Conservation (phyloP, 139 green algal genomes). For the Dunaliella primolecta region DNA sequence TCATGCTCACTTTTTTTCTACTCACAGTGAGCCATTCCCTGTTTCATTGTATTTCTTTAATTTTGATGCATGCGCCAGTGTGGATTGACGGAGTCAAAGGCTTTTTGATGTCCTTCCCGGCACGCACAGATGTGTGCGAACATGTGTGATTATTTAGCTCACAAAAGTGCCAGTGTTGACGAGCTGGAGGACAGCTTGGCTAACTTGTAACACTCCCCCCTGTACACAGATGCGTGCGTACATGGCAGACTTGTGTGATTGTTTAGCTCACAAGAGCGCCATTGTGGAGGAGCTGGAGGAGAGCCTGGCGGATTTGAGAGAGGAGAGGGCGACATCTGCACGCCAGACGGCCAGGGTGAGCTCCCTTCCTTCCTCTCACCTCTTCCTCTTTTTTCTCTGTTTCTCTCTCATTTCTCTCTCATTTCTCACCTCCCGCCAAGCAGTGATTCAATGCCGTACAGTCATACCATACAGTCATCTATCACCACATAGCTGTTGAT, state of each 20-base stretch:
- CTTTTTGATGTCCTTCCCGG: too few relatives aligned
- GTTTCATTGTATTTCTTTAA: too few relatives aligned
- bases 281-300: constrained; percentile 89
- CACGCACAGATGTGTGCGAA: constrained; percentile 73
- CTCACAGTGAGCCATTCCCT: too few relatives aligned
- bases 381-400: not conserved
- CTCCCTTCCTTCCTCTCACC: not conserved
- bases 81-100: too few relatives aligned
- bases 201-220: too few relatives aligned
- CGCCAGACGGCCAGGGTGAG: not conserved
- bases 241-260: constrained; percentile 81
- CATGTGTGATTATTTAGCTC: constrained; percentile 77
- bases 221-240: constrained; percentile 70
- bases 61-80: too few relatives aligned
- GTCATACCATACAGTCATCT: too few relatives aligned
- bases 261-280: constrained; percentile 77
- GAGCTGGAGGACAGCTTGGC: constrained; percentile 79
- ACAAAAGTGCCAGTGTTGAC: constrained; percentile 82
- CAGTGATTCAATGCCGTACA: too few relatives aligned
- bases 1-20: too few relatives aligned
- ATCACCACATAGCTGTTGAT: too few relatives aligned
- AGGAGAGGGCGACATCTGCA: constrained; percentile 36
- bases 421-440: too few relatives aligned
- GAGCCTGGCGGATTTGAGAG: constrained; percentile 42
- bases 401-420: not conserved